Evolutionary conservation across 2,329 filamentous ascomycete genomes (phyloP), one percentile per base, ranked within the genome.

Genomic region (Hyphodiscus sp.): DNA sequence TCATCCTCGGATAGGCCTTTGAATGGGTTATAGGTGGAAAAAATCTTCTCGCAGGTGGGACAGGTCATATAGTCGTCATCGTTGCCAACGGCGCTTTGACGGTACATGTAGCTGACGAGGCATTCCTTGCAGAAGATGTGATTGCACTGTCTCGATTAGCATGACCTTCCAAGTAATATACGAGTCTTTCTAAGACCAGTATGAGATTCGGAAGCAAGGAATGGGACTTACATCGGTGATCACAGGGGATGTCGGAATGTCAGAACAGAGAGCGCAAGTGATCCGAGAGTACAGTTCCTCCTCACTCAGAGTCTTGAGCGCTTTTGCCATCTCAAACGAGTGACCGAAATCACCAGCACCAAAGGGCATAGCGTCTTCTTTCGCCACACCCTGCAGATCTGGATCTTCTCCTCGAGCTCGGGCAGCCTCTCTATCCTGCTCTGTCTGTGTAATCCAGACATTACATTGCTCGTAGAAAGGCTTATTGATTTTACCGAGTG

Each of bases 111-210:
- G 1, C 62, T 60, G 58, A 49, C 50, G 8, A 80, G 67, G 58
- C 81, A 85, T 0, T 67, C 63, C 1, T 63, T 52, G 64, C 82
- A 85, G 58, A 80, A 80, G 5, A 82, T 64, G 55, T 85, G 81
- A 16, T 71, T 68, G 61, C 82, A 85, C 4, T 71, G 66, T n/a
- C 0, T 2, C 23, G 9, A 15, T 49, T 29, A 53, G 42, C 20
- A 29, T n/a, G 19, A 8, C 5, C n/a, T 9, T 1, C n/a, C 20
- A 26, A 26, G 15, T 0, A 1, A 15, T 30, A 44, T 13, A 13
- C 8, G 13, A 26, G 29, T 30, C 45, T 20, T 43, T 16, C 33
- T n/a, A 45, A 20, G 9, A 23, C 26, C 6, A 5, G 38, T 20
- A 2, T 19, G 18, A 2, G 20, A 49, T 49, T 41, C 9, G 15